Percentiles rank a stretch among this genome's conserved stretches.
phyloP scores from a whole-genome alignment of 148 eudicot species.

The Rhododendron ovatum region DNA sequence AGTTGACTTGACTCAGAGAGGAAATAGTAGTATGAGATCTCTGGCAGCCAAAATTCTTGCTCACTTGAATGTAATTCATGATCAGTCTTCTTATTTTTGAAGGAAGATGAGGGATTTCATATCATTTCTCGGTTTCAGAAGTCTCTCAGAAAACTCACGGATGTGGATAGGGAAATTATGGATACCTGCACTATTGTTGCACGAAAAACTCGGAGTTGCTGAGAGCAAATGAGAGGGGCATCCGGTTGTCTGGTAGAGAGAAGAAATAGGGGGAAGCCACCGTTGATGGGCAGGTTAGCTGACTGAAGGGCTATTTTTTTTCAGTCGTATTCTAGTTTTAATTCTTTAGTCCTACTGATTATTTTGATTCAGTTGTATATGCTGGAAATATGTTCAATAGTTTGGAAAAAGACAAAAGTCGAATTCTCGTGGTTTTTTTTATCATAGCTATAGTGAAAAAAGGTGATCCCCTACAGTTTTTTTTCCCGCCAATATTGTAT shows the following conservation, averaged over 20 bases:
- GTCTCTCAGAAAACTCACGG: conserved; percentile 4
- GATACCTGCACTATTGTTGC: not conserved
- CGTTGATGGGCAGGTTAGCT: not conserved
- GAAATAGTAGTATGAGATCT: conserved; percentile 26
- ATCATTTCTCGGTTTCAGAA: not conserved
- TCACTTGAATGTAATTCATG: conserved; percentile 34
- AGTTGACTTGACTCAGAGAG: conserved; percentile 41
- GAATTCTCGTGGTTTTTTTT: not conserved
- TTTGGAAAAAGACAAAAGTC: not conserved
- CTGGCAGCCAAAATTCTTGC: conserved; percentile 39
- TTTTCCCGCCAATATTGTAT: too few relatives aligned
- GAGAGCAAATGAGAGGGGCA: not conserved
- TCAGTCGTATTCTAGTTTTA: not conserved
- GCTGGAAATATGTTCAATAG: not conserved
- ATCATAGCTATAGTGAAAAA: not conserved
- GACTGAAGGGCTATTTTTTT: not conserved
- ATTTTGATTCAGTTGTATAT: conserved; percentile 5
- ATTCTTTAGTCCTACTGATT: conserved; percentile 2
- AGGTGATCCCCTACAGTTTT: not conserved
- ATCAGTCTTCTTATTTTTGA: conserved; percentile 40
- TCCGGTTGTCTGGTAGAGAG: not conserved
- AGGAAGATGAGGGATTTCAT: not conserved
- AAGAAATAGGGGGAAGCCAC: not conserved
- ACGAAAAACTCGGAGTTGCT: not conserved
- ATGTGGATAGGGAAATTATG: not conserved